Evolutionary conservation across 805 yeast species (phyloP), one percentile per base, ranked within the genome.

Genomic region (Zygosaccharomyces gambellarensis): DNA sequence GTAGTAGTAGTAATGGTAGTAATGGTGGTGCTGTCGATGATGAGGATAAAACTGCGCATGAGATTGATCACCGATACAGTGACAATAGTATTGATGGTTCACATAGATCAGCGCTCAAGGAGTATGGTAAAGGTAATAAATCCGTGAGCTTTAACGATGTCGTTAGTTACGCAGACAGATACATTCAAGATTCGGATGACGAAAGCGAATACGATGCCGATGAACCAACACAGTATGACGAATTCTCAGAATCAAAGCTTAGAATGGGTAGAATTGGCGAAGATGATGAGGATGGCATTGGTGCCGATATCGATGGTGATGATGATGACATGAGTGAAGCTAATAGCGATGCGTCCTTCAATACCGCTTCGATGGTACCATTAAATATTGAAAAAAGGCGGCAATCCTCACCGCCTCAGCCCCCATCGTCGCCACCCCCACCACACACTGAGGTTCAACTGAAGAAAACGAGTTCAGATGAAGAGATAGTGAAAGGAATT

Each of bases 171-270:
- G 69, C 69, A 4, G 68, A 66, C 39, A 56, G 69, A 30, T 60
- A 46, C 43, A 51, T 64, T 10, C 62, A 60, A 19, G 59, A 56
- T 10, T 30, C 47, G 7, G 39, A 48, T 19, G 66, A 59, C 17
- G 61, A 54, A n/a, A 62, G 53, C 10, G 64, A 61, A 9, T 61
- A 61, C 7, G 63, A 59, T 10, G 60, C 54, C 17, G 62, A 49
- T 11, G 61, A 57, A 36, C 57, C 51, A 3, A 52, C 40, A 12
- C 61, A 59, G 21, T 57, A 70, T 43, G 69, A 67, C 36, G 65
- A 67, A 47, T 69, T 64, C 39, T 71, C 72, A 40, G 73, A 71
- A 51, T 75, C 71, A 43, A 68, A 66, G 4, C 54, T 63, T 5
- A 51, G 57, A 22, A 51, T 56, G 21, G 53, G 52, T 25, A 52